Percentiles rank a stretch among this genome's conserved stretches.
These are phyloP conservation scores for Solanum bulbocastanum DNA, from an alignment of 257 asterid genomes.

Conservation along the genomic window DNA sequence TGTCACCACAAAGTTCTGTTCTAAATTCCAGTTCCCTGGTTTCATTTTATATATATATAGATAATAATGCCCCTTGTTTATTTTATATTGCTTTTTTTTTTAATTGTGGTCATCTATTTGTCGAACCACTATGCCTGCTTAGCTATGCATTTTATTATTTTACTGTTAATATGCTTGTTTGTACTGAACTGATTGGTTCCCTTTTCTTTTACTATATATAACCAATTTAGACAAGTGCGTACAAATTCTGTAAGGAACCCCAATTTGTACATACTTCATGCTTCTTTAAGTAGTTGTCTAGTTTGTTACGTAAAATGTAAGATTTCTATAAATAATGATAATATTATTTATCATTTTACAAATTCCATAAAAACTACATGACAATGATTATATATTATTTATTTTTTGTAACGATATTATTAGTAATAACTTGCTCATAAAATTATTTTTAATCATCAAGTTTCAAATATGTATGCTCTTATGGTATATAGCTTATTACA, in stretches of 20 bases:
- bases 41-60: no score
- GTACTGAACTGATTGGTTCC: neutral
- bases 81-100: neutral
- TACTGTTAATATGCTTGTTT: neutral
- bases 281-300: neutral
- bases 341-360: neutral
- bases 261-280: neutral
- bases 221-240: neutral
- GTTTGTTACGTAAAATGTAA: neutral
- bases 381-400: no score
- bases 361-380: neutral
- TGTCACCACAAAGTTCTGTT: neutral
- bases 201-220: neutral
- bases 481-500: no score
- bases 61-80: neutral
- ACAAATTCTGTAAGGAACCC: neutral
- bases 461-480: neutral
- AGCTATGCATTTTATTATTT: neutral
- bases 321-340: no score
- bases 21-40: neutral
- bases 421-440: neutral
- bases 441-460: neutral
- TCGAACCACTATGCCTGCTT: neutral
- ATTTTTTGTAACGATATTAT: no score
- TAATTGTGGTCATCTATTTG: neutral